phyloP scores from a whole-genome alignment of 768 basidiomycete genomes.

The Termitomyces sp. region DNA sequence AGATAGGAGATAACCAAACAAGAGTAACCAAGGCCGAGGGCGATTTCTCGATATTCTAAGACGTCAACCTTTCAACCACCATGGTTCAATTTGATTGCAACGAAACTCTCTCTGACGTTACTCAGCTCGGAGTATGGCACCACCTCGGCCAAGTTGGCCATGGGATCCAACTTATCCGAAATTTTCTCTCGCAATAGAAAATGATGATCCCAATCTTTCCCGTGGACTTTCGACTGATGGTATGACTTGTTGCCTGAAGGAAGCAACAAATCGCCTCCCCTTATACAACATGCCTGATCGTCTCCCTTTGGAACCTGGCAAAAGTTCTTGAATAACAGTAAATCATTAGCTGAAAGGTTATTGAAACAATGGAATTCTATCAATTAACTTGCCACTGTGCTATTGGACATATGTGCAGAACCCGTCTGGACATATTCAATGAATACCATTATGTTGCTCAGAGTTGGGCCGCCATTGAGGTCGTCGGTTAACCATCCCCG shows the following conservation, averaged over 20 bases:
- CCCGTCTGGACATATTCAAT: background rate
- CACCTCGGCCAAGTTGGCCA: slow-evolving; percentile 1
- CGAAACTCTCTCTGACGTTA: background rate
- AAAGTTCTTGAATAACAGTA: background rate
- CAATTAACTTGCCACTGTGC: too few species aligned
- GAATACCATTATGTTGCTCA: background rate
- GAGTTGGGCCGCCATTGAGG: background rate
- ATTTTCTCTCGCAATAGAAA: background rate
- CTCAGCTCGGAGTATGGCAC: background rate
- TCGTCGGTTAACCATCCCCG: background rate
- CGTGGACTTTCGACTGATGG: background rate
- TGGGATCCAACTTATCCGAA: slow-evolving; percentile 1
- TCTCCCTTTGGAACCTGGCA: background rate
- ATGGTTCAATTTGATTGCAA: slow-evolving; percentile 1
- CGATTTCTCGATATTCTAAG: background rate
- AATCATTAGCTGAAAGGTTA: background rate
- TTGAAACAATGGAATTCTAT: background rate
- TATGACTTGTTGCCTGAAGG: background rate
- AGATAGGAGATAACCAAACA: background rate
- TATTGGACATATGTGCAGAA: background rate
- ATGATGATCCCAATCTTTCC: background rate
- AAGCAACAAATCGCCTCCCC: background rate
- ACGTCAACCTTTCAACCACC: background rate
- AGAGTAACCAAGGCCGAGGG: background rate
- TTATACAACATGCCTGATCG: background rate